Percentiles rank a stretch among this genome's conserved stretches.
Evolutionary conservation across 331 rosid species (phyloP).

Genomic region (Quercus phellos): DNA sequence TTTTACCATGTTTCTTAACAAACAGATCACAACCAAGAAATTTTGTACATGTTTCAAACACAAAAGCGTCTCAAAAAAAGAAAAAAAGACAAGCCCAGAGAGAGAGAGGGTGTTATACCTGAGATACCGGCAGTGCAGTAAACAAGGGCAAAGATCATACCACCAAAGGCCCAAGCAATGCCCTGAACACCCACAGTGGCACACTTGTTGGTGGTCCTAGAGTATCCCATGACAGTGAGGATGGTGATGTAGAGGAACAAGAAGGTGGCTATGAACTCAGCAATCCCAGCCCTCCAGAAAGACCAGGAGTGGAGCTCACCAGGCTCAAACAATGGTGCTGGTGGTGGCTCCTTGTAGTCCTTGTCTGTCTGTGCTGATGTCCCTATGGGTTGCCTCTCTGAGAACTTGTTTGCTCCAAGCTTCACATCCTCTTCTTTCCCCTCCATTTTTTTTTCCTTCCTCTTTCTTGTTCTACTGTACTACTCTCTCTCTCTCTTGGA

Average conservation of each 20-base stretch:
- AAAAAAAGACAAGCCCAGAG: neutral
- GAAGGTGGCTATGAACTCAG: conserved; percentile 42
- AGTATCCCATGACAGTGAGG: conserved; percentile 35
- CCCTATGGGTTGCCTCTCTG: conserved; percentile 43
- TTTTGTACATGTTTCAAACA: neutral
- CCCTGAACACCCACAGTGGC: conserved; percentile 39
- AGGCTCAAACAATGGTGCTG: conserved; percentile 37
- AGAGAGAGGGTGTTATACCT: conserved; percentile 9
- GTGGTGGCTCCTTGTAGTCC: conserved; percentile 43
- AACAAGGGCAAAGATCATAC: conserved; percentile 43
- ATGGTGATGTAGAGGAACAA: conserved; percentile 39
- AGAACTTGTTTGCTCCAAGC: conserved; percentile 34
- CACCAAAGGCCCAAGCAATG: conserved; percentile 51
- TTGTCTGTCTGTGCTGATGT: conserved; percentile 40
- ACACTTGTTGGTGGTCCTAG: conserved; percentile 22
- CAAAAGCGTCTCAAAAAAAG: neutral
- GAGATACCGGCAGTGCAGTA: conserved; percentile 44
- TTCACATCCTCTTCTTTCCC: conserved; percentile 42
- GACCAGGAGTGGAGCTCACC: conserved; percentile 42
- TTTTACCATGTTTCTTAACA: neutral
- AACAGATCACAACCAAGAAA: neutral
- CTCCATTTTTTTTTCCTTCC: conserved; percentile 13
- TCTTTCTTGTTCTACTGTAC: neutral
- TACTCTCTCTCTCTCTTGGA: neutral
- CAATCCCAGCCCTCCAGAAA: conserved; percentile 41